phyloP scores from a whole-genome alignment of 148 eudicot genomes.

The Chenopodium berlandieri region DNA sequence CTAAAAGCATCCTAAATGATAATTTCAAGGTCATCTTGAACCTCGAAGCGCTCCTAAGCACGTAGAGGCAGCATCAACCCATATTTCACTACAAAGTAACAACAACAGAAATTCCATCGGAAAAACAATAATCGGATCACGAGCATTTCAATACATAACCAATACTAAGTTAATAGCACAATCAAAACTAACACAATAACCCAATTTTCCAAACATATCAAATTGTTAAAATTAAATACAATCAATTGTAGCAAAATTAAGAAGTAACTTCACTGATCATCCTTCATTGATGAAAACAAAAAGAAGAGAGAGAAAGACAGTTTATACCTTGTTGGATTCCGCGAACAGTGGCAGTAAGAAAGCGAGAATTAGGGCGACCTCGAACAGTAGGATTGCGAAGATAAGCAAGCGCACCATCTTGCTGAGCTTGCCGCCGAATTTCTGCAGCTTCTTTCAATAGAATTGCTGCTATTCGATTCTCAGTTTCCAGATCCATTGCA shows the following conservation, averaged over 20 bases:
- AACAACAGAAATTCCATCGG: background rate
- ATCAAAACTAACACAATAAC: too few relatives aligned
- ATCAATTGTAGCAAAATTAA: background rate
- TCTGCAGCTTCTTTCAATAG: conserved; percentile 89
- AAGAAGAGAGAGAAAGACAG: background rate
- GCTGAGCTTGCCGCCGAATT: conserved; percentile 76
- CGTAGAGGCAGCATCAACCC: too few relatives aligned
- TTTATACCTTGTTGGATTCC: conserved; percentile 83
- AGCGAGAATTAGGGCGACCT: conserved; percentile 90
- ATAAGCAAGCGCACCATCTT: conserved; percentile 79
- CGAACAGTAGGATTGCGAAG: conserved; percentile 64
- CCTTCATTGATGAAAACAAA: background rate
- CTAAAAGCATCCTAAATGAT: too few relatives aligned
- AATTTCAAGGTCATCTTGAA: too few relatives aligned
- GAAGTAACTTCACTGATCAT: background rate
- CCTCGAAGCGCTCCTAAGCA: too few relatives aligned
- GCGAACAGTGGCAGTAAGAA: conserved; percentile 80
- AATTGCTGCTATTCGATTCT: conserved; percentile 76
- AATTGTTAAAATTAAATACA: too few relatives aligned
- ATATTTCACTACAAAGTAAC: background rate
- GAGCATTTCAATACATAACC: too few relatives aligned
- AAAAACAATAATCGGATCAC: background rate
- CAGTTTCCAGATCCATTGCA: conserved; percentile 86
- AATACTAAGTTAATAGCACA: background rate
- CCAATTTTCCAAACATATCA: too few relatives aligned